phyloP scores from a whole-genome alignment of 306 rosid genomes.

The Malus asiatica region DNA sequence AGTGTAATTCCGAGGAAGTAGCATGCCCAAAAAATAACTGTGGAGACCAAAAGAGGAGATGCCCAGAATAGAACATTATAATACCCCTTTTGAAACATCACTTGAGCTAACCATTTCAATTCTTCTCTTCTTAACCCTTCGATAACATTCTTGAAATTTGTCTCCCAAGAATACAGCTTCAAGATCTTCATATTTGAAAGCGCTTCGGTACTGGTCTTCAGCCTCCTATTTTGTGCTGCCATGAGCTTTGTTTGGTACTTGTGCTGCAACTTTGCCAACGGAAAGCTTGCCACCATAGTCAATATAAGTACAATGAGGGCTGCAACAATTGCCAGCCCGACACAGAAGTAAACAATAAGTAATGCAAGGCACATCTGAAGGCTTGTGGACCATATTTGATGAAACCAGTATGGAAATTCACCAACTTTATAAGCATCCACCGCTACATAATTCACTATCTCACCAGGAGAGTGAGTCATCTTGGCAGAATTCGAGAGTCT shows the following conservation, averaged over 20 bases:
- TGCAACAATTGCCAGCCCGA: constrained; percentile 9
- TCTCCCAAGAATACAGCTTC: constrained; percentile 34
- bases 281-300: constrained; percentile 12
- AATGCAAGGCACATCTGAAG: constrained; percentile 23
- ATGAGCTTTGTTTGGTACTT: constrained; percentile 16
- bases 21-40: constrained; percentile 26
- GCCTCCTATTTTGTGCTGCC: constrained; percentile 21
- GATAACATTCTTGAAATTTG: constrained; percentile 12
- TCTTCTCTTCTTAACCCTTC: constrained; percentile 21
- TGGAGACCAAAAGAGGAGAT: constrained; percentile 18
- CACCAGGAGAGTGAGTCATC: constrained; percentile 17
- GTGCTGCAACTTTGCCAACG: constrained; percentile 24
- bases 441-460: constrained; percentile 16
- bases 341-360: constrained; percentile 3
- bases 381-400: constrained; percentile 26
- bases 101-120: neutral
- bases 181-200: constrained; percentile 29
- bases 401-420: constrained; percentile 22
- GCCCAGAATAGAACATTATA: constrained; percentile 19
- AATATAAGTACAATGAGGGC: constrained; percentile 15
- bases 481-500: constrained; percentile 16
- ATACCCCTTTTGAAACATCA: constrained; percentile 7
- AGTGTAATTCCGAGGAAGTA: constrained; percentile 18
- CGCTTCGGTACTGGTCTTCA: constrained; percentile 20
- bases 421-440: constrained; percentile 19